A percentile compares a stretch with the other conserved stretches of the same genome.
Evolutionary conservation across 331 rosid species (phyloP).

Genomic region (Spiraea crenata): DNA sequence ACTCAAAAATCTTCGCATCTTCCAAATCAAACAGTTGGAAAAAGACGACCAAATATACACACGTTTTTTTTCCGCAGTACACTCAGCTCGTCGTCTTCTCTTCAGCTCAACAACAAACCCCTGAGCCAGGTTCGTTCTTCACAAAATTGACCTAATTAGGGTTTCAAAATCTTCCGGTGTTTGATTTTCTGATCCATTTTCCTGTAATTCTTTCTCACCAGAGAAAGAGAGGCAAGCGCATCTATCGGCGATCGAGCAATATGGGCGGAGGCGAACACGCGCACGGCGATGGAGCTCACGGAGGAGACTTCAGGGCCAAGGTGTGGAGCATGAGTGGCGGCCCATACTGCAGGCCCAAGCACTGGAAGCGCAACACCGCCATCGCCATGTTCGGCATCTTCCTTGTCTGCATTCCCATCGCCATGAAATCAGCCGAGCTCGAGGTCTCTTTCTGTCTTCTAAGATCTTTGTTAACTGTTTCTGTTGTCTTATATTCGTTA

Average conservation of each 20-base stretch:
- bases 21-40: not conserved
- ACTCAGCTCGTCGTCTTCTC: not conserved
- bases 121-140: not conserved
- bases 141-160: constrained; percentile 1
- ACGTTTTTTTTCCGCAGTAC: not conserved
- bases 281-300: constrained; percentile 39
- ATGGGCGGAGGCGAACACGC: constrained; percentile 92
- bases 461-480: not conserved
- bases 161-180: constrained; percentile 8
- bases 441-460: constrained; percentile 48
- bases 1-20: not conserved
- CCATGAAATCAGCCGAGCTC: constrained; percentile 91
- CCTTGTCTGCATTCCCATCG: constrained; percentile 89
- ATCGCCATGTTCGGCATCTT: constrained; percentile 82
- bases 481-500: not conserved
- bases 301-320: constrained; percentile 80
- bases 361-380: constrained; percentile 97
- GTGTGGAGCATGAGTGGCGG: constrained; percentile 98
- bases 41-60: not conserved
- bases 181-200: constrained; percentile 8
- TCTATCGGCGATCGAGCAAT: constrained; percentile 17
- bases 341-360: constrained; percentile 82
- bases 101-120: not conserved
- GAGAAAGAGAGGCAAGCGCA: constrained; percentile 10
- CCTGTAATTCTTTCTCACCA: not conserved